These are phyloP conservation scores for Didymella segeticola DNA, from an alignment of 2,329 filamentous ascomycete genomes.

Conservation along the genomic window DNA sequence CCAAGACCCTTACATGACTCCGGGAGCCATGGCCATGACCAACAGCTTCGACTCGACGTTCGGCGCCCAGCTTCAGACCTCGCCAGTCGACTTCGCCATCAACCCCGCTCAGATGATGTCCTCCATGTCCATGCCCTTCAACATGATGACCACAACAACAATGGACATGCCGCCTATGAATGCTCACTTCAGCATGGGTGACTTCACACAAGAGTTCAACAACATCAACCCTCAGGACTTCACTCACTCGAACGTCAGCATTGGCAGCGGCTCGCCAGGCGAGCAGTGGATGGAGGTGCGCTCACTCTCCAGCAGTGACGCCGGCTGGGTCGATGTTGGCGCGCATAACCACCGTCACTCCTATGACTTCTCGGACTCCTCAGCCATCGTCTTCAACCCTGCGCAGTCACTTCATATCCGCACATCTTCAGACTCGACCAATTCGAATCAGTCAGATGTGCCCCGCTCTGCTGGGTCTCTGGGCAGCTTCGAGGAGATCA, in stretches of 20 bases:
- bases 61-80: conserved; percentile 52
- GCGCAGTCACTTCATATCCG: conserved; percentile 87
- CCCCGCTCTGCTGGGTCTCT: conserved; percentile 67
- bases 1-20: conserved; percentile 32
- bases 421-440: conserved; percentile 86
- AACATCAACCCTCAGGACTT: conserved; percentile 56
- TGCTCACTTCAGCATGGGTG: conserved; percentile 58
- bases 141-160: conserved; percentile 51
- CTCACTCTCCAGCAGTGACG: conserved; percentile 84
- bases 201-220: conserved; percentile 75
- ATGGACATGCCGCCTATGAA: conserved; percentile 51
- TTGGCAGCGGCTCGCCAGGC: conserved; percentile 70
- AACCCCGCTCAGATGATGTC: conserved; percentile 52
- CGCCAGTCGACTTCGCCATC: conserved; percentile 56
- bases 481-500: conserved; percentile 81
- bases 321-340: conserved; percentile 85
- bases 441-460: conserved; percentile 72
- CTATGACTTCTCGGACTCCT: conserved; percentile 68
- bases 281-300: conserved; percentile 85
- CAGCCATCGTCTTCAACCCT: conserved; percentile 83
- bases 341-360: conserved; percentile 61
- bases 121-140: conserved; percentile 52
- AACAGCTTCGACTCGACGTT: conserved; percentile 50
- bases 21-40: conserved; percentile 41
- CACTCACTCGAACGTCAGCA: conserved; percentile 43